Evolutionary conservation across 176 grass and related monocot species (phyloP).

Genomic region (Avena sativa): DNA sequence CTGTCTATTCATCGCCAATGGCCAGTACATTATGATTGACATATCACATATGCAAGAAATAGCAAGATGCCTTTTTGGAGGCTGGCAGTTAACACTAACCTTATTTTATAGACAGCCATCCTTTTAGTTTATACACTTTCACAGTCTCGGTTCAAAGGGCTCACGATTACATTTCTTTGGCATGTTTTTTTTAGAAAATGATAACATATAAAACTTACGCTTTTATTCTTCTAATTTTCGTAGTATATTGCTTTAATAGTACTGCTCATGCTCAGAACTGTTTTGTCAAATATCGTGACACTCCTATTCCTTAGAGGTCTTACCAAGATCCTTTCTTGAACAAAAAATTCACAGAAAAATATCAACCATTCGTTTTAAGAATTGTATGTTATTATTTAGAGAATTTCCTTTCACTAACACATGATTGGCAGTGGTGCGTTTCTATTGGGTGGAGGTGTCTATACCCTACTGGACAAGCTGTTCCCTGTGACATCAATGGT

Average conservation of each 20-base stretch:
- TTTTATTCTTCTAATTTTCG: not conserved
- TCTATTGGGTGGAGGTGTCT: conserved; percentile 82
- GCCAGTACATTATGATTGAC: not conserved
- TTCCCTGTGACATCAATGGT: conserved; percentile 82
- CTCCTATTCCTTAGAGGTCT: not conserved
- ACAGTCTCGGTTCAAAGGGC: not conserved
- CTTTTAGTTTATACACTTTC: not conserved
- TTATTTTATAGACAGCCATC: conserved; percentile 1
- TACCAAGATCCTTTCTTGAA: not conserved
- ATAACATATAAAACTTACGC: not conserved
- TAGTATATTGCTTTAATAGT: conserved; percentile 1
- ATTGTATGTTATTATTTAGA: conserved; percentile 10
- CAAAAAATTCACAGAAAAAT: not conserved
- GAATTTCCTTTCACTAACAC: not conserved
- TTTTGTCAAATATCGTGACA: conserved; percentile 3
- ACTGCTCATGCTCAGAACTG: not conserved
- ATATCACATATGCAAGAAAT: not conserved
- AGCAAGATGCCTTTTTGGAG: not conserved
- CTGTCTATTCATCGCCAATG: not conserved
- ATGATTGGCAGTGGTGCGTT: conserved; percentile 70
- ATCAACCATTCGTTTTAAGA: not conserved
- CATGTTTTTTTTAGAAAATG: not conserved
- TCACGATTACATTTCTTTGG: not conserved
- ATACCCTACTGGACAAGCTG: conserved; percentile 78
- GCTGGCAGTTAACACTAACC: not conserved